phyloP scores from a whole-genome alignment of 2,329 filamentous ascomycete genomes.

The Bipolaris oryzae region DNA sequence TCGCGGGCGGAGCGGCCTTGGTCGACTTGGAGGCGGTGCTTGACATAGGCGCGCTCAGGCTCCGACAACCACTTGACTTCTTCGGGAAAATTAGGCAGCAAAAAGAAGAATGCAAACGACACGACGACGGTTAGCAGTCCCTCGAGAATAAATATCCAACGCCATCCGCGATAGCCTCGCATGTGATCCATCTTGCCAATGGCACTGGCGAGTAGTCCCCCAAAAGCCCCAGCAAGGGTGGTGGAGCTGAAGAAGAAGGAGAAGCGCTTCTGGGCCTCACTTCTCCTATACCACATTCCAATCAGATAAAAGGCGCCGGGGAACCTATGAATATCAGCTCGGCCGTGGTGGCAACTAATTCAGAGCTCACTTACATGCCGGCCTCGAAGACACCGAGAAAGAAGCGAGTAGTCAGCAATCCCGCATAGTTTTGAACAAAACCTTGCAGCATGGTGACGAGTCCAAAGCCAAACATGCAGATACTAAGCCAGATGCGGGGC shows the following conservation, averaged over 20 bases:
- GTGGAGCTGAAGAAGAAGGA: conserved; percentile 91
- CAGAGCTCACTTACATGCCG: conserved; percentile 46
- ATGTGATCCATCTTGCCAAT: conserved; percentile 87
- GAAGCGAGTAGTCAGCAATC: conserved; percentile 77
- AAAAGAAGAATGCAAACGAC: conserved; percentile 55
- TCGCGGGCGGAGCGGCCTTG: conserved; percentile 56
- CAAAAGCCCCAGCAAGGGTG: conserved; percentile 81
- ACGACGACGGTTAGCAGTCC: conserved; percentile 54
- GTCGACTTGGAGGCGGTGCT: conserved; percentile 54
- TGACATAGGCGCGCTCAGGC: conserved; percentile 55
- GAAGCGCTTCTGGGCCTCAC: conserved; percentile 88
- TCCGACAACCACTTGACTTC: conserved; percentile 55
- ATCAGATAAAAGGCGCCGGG: conserved; percentile 67
- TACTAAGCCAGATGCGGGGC: conserved; percentile 64
- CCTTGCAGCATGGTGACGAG: conserved; percentile 71
- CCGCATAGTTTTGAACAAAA: conserved; percentile 75
- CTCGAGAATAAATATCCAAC: conserved; percentile 82
- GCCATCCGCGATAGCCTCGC: conserved; percentile 72
- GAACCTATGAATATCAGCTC: conserved; percentile 49
- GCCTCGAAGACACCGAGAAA: conserved; percentile 71
- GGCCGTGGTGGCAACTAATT: no score
- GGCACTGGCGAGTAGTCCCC: conserved; percentile 80
- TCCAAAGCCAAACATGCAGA: conserved; percentile 86
- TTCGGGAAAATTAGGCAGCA: conserved; percentile 58
- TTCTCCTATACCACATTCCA: conserved; percentile 87